Base-by-base conservation (phyloP, 1,139 yeast species). In the Taphrina populina region DNA sequence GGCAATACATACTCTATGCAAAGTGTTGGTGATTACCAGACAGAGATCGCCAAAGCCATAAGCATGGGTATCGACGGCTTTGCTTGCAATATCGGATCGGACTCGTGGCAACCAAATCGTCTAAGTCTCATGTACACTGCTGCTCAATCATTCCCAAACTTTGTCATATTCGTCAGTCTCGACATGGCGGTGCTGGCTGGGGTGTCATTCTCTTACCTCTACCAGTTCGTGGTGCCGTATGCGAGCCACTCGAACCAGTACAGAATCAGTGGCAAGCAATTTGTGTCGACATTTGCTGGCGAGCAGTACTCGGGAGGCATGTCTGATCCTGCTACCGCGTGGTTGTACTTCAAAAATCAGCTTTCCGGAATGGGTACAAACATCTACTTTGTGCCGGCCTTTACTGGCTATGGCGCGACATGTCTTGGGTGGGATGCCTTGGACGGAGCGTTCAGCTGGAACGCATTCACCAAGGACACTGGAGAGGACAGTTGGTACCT, bases 251-350 rank as follows among this genome's bases (percentile, higher is more conserved):
- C 57, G 3, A 44, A 41, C n/a, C 52, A 54, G 32, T 57, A 45
- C 43, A 34, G 17, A 19, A 37, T 45, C 33, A 24, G 44, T 27
- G 57, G 55, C 23, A 21, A 36, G 17, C 43, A 49, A 6, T 34
- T 55, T 13, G 58, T 59, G 15, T 41, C 57, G 11, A 59, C 61
- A 15, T 59, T 59, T 37, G 37, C 41, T 10, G 61, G 61, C 1
- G 47, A 52, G 36, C 13, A 19, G 10, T 51, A 35, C 27, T 17
- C 23, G 6, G 57, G 58, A 11, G 45, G 32, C 13, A 19, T 21
- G 8, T n/a, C 60, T 3, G 41, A 35, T 20, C 45, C 51, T 21
- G 53, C 51, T 11, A 27, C 46, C 1, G 52, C 32, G 21, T 57
- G 59, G 59, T 43, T 45, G 13, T 57, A 47, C 32, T 56, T 57